phyloP scores from a whole-genome alignment of 2,329 filamentous ascomycete species.

The Biscogniauxia sp. region DNA sequence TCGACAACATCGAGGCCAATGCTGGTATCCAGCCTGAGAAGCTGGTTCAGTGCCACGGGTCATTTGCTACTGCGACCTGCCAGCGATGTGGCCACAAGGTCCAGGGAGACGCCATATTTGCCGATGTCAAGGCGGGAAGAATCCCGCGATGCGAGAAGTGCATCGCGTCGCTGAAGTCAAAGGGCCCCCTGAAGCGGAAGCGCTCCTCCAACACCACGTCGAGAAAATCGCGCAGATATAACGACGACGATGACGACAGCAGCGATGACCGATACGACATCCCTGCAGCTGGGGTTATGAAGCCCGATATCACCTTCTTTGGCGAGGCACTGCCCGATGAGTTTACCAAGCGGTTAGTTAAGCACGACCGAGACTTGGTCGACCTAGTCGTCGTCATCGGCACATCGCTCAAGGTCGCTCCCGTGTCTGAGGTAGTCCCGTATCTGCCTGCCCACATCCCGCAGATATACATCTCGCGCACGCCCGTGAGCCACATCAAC shows the following conservation, averaged over 20 bases:
- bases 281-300: conserved; percentile 77
- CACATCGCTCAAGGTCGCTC: conserved; percentile 91
- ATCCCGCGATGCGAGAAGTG: conserved; percentile 80
- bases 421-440: conserved; percentile 87
- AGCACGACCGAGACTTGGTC: conserved; percentile 73
- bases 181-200: conserved; percentile 54
- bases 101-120: conserved; percentile 73
- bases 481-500: conserved; percentile 82
- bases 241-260: conserved; percentile 45
- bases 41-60: conserved; percentile 93
- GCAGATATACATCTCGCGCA: conserved; percentile 85
- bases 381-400: conserved; percentile 96
- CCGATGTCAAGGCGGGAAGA: conserved; percentile 70
- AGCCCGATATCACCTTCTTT: conserved; percentile 97
- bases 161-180: conserved; percentile 49
- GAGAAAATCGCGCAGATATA: conserved; percentile 32
- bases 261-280: conserved; percentile 60
- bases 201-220: conserved; percentile 43
- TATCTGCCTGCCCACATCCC: conserved; percentile 77
- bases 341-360: conserved; percentile 78
- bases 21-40: conserved; percentile 80
- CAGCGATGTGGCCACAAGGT: conserved; percentile 76
- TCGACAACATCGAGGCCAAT: conserved; percentile 89
- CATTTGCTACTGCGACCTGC: conserved; percentile 89
- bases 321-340: conserved; percentile 83